Percentiles rank a stretch among this genome's conserved stretches.
These are phyloP conservation scores for Wickerhamiella hasegawae DNA, from an alignment of 805 yeast genomes.

Conservation along the genomic window DNA sequence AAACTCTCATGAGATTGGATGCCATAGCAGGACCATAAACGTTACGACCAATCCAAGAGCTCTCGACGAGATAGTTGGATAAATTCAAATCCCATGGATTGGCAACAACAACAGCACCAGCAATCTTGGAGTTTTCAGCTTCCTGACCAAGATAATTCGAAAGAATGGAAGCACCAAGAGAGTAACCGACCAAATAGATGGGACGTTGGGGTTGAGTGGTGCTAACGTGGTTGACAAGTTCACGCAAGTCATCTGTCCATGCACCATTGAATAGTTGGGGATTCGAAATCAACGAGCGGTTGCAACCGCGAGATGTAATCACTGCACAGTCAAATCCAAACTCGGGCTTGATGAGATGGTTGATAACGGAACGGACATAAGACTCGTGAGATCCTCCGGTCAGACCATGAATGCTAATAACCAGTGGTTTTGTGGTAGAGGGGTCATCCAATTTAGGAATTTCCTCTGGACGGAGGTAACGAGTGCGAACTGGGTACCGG, in stretches of 20 bases:
- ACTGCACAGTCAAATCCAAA: slow-evolving; percentile 65
- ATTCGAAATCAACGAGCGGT: slow-evolving; percentile 48
- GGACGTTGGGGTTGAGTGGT: slow-evolving; percentile 41
- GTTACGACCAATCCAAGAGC: slow-evolving; percentile 27
- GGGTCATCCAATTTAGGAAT: slow-evolving; percentile 20
- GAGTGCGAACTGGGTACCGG: slow-evolving; percentile 34
- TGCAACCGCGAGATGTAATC: slow-evolving; percentile 63
- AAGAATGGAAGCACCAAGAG: slow-evolving; percentile 62
- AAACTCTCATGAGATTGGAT: slow-evolving; percentile 28
- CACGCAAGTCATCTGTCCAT: slow-evolving; percentile 55
- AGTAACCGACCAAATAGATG: slow-evolving; percentile 57
- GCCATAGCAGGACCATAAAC: slow-evolving; percentile 39
- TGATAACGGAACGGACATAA: slow-evolving; percentile 46
- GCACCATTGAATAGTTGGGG: slow-evolving; percentile 56
- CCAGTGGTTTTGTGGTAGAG: slow-evolving; percentile 34
- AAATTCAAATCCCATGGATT: slow-evolving; percentile 60
- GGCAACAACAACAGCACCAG: slow-evolving; percentile 45
- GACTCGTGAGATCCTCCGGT: slow-evolving; percentile 80
- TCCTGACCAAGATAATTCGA: slow-evolving; percentile 61
- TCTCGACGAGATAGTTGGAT: slow-evolving; percentile 30
- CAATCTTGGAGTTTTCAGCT: slow-evolving; percentile 25
- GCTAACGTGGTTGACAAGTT: slow-evolving; percentile 35
- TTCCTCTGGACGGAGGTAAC: slow-evolving; percentile 36
- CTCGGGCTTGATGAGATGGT: slow-evolving; percentile 15
- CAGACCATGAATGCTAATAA: slow-evolving; percentile 57